Percentiles rank a stretch among this genome's conserved stretches.
Evolutionary conservation across 306 rosid genomes (phyloP).

Genomic region (Glycine latifolia): DNA sequence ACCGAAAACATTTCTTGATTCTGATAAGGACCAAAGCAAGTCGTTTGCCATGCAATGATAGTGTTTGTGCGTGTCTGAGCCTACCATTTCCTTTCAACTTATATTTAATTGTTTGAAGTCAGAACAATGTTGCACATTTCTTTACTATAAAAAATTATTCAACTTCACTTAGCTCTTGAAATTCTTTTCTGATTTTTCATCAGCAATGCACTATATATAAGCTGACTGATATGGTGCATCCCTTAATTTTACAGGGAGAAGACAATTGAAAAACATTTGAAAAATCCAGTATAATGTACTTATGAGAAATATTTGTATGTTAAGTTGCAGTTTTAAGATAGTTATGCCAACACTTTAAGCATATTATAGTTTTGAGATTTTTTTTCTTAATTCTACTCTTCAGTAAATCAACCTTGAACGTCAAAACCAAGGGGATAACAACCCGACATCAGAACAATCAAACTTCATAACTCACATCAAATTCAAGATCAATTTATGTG

Average conservation of each 20-base stretch:
- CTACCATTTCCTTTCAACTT: slow-evolving; percentile 35
- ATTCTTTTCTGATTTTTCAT: background rate
- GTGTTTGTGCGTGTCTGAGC: slow-evolving; percentile 89
- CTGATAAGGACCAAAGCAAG: slow-evolving; percentile 60
- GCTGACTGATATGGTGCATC: background rate
- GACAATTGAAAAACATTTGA: background rate
- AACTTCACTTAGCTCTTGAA: background rate
- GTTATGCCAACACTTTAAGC: background rate
- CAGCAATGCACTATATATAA: background rate
- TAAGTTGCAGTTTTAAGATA: background rate
- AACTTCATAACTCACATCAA: background rate
- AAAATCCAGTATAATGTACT: background rate
- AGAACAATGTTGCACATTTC: background rate
- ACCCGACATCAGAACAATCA: background rate
- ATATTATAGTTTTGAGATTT: background rate
- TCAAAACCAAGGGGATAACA: background rate
- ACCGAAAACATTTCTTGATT: slow-evolving; percentile 69
- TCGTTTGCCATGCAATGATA: slow-evolving; percentile 57
- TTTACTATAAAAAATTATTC: background rate
- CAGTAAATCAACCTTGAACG: background rate
- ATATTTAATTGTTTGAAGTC: background rate
- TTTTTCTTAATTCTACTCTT: background rate
- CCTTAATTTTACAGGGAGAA: no score
- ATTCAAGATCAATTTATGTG: no score
- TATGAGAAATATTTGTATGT: background rate